Percentiles rank a stretch among this genome's conserved stretches.
Evolutionary conservation across 2,329 filamentous ascomycete genomes (phyloP).

Genomic region (Chaetothyriales sp.): DNA sequence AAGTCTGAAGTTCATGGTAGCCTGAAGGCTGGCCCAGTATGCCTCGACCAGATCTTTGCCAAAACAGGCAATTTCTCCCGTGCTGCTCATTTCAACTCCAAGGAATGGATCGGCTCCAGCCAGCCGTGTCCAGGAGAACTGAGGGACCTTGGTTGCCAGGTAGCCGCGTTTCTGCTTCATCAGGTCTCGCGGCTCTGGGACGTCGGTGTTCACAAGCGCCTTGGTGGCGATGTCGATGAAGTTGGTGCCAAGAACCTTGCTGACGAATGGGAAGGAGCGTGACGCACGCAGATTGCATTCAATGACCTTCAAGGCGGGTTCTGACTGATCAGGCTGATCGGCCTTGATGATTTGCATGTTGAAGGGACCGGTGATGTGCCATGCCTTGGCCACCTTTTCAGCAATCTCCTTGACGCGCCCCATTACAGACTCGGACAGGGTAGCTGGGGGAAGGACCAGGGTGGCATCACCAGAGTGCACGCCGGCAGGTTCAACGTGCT

Average conservation of each 20-base stretch:
- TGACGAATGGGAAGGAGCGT: constrained; percentile 94
- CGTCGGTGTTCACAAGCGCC: constrained; percentile 71
- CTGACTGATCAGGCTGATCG: constrained; percentile 49
- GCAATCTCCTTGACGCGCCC: constrained; percentile 89
- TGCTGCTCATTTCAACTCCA: constrained; percentile 93
- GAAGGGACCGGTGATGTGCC: constrained; percentile 95
- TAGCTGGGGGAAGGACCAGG: constrained; percentile 74
- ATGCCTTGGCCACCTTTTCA: constrained; percentile 88
- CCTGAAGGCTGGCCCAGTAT: constrained; percentile 94
- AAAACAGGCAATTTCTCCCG: constrained; percentile 97
- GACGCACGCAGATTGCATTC: constrained; percentile 97
- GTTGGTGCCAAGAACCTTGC: constrained; percentile 90
- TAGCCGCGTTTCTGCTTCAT: constrained; percentile 87
- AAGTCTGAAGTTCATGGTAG: constrained; percentile 97
- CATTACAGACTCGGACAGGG: constrained; percentile 64
- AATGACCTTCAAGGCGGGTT: constrained; percentile 78
- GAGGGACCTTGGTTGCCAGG: constrained; percentile 90
- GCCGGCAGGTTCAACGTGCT: constrained; percentile 94
- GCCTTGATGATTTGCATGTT: constrained; percentile 99
- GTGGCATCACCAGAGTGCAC: constrained; percentile 97
- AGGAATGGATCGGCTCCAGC: constrained; percentile 95
- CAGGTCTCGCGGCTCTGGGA: constrained; percentile 72
- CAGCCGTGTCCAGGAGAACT: constrained; percentile 97
- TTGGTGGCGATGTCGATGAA: constrained; percentile 94
- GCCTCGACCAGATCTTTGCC: constrained; percentile 90